Percentiles rank a stretch among this genome's conserved stretches.
These are phyloP conservation scores for Ustilago lituana DNA, from an alignment of 1,284 basidiomycete genomes.

Conservation along the genomic window DNA sequence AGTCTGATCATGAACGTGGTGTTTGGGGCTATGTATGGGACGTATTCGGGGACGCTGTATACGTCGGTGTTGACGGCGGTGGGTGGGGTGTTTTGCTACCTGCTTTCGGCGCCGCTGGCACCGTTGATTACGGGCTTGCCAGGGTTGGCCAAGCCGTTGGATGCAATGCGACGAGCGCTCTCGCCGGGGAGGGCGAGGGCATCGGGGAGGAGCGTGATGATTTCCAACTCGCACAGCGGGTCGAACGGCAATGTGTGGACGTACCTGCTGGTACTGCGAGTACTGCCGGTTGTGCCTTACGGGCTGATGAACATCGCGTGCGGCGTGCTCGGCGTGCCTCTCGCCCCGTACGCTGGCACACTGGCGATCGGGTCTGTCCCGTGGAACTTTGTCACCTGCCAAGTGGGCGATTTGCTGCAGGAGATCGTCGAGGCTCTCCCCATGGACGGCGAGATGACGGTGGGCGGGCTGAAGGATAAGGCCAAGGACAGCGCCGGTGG, in stretches of 20 bases:
- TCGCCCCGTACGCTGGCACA: conserved; percentile 61
- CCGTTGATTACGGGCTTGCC: conserved; percentile 57
- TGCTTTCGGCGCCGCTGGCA: conserved; percentile 57
- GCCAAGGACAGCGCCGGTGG: conserved; percentile 43
- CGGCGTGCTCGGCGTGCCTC: conserved; percentile 61
- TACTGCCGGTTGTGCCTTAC: conserved; percentile 66
- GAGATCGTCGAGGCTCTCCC: conserved; percentile 59
- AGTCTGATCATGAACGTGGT: conserved; percentile 66
- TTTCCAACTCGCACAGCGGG: conserved; percentile 25
- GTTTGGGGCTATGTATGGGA: conserved; percentile 66
- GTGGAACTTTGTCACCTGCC: conserved; percentile 66
- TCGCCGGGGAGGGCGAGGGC: conserved; percentile 37
- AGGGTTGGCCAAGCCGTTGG: conserved; percentile 57
- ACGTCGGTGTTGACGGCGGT: conserved; percentile 61
- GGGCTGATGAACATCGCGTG: conserved; percentile 67
- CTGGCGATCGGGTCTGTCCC: conserved; percentile 61
- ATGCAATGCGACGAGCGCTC: conserved; percentile 58
- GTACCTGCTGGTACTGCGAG: conserved; percentile 61
- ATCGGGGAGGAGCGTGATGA: conserved; percentile 44
- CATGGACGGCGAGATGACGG: conserved; percentile 23
- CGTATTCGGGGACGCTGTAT: conserved; percentile 59
- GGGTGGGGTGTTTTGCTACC: conserved; percentile 63
- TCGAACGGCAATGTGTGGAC: conserved; percentile 54
- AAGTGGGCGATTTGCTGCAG: conserved; percentile 63
- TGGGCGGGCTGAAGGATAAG: conserved; percentile 24